These are phyloP conservation scores for Acanthamoeba royreba DNA, from an alignment of 208 protist genomes.

Conservation along the genomic window DNA sequence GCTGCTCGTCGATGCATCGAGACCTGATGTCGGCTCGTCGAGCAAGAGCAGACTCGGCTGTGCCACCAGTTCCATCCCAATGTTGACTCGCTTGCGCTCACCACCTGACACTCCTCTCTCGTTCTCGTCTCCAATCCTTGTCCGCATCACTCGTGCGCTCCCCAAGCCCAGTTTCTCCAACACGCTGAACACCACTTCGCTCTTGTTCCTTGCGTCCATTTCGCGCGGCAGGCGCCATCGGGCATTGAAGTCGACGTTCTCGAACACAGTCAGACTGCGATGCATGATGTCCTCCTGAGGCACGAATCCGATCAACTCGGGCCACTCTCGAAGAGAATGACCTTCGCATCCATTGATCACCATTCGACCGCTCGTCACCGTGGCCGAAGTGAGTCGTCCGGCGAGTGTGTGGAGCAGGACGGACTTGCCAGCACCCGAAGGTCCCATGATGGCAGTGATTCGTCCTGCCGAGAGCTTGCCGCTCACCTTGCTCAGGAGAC, in stretches of 20 bases:
- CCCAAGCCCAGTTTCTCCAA: not conserved
- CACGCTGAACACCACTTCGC: not conserved
- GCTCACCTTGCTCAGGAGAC: not conserved
- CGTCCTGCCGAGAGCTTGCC: not conserved
- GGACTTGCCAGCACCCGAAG: conserved; percentile 16
- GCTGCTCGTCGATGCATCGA: conserved; percentile 1
- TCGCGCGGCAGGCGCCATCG: not conserved
- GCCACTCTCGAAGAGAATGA: not conserved
- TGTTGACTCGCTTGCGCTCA: conserved; percentile 68
- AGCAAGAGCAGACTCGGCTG: conserved; percentile 69
- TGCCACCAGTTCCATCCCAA: conserved; percentile 71
- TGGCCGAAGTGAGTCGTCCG: not conserved
- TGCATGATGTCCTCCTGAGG: conserved; percentile 45
- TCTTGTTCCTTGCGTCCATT: not conserved
- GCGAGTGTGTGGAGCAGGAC: not conserved
- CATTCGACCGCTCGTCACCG: not conserved
- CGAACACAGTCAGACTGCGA: not conserved
- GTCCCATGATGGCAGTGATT: conserved; percentile 9
- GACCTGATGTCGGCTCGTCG: conserved; percentile 70
- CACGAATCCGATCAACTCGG: not conserved
- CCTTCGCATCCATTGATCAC: not conserved
- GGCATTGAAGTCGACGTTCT: conserved; percentile 4
- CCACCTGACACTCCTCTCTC: conserved; percentile 71
- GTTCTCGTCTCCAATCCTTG: conserved; percentile 60
- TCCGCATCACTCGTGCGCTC: not conserved